A percentile compares a stretch with the other conserved stretches of the same genome.
phyloP scores from a whole-genome alignment of 2,329 filamentous ascomycete species.

The Trichoderma harzianum region DNA sequence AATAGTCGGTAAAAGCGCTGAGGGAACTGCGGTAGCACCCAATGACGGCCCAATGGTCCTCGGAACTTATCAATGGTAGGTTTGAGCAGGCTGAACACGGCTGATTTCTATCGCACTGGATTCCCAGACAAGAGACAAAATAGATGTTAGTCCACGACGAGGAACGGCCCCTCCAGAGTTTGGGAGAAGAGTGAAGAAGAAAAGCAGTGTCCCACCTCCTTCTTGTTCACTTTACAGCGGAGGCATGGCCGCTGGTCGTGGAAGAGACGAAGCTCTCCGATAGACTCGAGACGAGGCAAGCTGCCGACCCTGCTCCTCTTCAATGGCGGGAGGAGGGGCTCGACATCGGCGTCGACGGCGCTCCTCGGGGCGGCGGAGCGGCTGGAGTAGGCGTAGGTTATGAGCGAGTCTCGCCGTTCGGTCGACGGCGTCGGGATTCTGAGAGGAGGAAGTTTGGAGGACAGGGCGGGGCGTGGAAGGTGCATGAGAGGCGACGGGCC shows the following conservation, averaged over 20 bases:
- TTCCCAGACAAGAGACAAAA: neutral
- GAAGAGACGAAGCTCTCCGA: constrained; percentile 52
- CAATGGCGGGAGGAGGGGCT: constrained; percentile 52
- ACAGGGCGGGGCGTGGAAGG: constrained; percentile 34
- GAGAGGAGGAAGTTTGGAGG: constrained; percentile 29
- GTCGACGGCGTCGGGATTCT: constrained; percentile 31
- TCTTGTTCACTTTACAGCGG: constrained; percentile 47
- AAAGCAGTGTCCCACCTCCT: constrained; percentile 38
- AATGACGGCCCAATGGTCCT: constrained; percentile 47
- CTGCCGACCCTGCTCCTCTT: constrained; percentile 49
- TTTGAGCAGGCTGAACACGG: constrained; percentile 48
- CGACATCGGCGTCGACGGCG: constrained; percentile 46
- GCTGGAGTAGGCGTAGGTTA: constrained; percentile 36
- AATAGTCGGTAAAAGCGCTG: constrained; percentile 44
- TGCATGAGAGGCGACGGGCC: constrained; percentile 33
- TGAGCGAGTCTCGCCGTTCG: constrained; percentile 27
- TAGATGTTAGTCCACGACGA: neutral
- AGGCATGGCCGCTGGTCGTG: constrained; percentile 48
- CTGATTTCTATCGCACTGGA: constrained; percentile 50
- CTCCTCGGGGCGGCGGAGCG: constrained; percentile 34
- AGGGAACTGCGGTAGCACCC: constrained; percentile 52
- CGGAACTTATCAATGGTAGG: constrained; percentile 33
- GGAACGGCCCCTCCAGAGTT: neutral
- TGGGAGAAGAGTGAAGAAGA: neutral
- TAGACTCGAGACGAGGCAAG: constrained; percentile 53